Base-by-base conservation (phyloP, 345 rosid species). In the Eucalyptus tenuipes region DNA sequence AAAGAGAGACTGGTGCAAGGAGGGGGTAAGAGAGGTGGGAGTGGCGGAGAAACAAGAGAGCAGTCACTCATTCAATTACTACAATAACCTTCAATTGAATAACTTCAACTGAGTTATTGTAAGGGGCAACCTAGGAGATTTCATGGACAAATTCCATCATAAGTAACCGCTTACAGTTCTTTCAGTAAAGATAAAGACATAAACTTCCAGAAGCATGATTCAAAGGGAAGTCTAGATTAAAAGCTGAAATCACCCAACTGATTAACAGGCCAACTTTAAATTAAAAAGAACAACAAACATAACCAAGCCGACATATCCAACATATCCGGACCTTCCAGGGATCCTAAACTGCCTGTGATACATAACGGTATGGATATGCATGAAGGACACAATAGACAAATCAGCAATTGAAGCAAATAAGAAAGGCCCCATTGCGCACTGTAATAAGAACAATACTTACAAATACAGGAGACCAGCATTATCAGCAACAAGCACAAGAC, bases 401-500 rank as follows among this genome's bases (percentile, higher is more conserved):
- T 75, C 7, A 75, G 84, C 84, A 40, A 75, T 20, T 37, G 81
- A 71, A 71, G 29, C 47, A 40, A 40, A 40, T 40, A 37, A 3
- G 44, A 33, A 33, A 71, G 22, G 20, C 81, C 84, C 8, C 84
- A 20, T 20, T 40, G 47, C 13, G 40, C 47, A 40, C 84, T 40
- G 84, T 75, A 75, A 40, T 50, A 29, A 47, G 64, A 49, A 31
- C 44, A 50, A 86, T 79, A 95, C 99, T 93, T 88, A 97, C 99
- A 95, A 88, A 90, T 96, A 93, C 87, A 97, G 97, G 89, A 91
- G 93, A 49, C 99, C 99, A 66, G 95, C 95, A 91, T 92, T 97
- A 91, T 97, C 99, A 86, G 99, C 96, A 88, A 91, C 95, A 87
- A 97, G 93, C 81, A 96, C 96, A 82, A 94, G 92, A 88, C 95